Evolutionary conservation across 352 stramenopile genomes (phyloP).

Genomic region (Halophytophthora polymorphica): DNA sequence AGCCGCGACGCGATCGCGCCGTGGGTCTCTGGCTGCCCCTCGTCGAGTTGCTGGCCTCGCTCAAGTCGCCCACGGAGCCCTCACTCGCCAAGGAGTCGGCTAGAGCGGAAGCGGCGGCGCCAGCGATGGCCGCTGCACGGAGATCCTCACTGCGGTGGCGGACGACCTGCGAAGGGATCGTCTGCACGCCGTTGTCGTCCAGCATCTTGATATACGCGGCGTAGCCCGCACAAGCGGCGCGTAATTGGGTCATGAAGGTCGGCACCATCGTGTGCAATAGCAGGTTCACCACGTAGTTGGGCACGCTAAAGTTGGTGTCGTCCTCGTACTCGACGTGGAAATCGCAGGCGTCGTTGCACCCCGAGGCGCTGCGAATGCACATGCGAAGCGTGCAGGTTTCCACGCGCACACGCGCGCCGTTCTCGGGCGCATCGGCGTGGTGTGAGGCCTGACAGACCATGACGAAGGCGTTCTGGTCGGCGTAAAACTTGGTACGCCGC

Average conservation of each 20-base stretch:
- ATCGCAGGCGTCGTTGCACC: constrained; percentile 54
- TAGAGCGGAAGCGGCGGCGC: constrained; percentile 5
- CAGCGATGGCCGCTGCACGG: constrained; percentile 2
- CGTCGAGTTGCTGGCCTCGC: constrained; percentile 14
- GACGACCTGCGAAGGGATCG: constrained; percentile 55
- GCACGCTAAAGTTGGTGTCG: constrained; percentile 76
- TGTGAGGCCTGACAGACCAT: constrained; percentile 57
- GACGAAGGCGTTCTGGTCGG: constrained; percentile 55
- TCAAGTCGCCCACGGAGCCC: constrained; percentile 11
- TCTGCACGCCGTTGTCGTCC: constrained; percentile 30
- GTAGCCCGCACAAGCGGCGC: constrained; percentile 58
- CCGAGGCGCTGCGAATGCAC: constrained; percentile 51
- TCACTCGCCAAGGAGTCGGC: constrained; percentile 1
- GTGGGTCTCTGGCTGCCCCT: constrained; percentile 16
- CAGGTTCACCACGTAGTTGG: constrained; percentile 64
- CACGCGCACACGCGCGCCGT: constrained; percentile 45
- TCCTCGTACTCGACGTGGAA: constrained; percentile 78
- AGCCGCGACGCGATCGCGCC: constrained; percentile 10
- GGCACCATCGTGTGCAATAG: constrained; percentile 51
- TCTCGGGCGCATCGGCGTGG: constrained; percentile 41
- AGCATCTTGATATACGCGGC: constrained; percentile 40
- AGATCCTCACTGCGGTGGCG: constrained; percentile 22
- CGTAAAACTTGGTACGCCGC: constrained; percentile 55
- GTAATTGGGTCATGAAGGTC: constrained; percentile 62
- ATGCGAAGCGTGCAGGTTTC: constrained; percentile 60